A percentile compares a stretch with the other conserved stretches of the same genome.
Evolutionary conservation across 345 rosid genomes (phyloP).

Genomic region (Boechera retrofracta): DNA sequence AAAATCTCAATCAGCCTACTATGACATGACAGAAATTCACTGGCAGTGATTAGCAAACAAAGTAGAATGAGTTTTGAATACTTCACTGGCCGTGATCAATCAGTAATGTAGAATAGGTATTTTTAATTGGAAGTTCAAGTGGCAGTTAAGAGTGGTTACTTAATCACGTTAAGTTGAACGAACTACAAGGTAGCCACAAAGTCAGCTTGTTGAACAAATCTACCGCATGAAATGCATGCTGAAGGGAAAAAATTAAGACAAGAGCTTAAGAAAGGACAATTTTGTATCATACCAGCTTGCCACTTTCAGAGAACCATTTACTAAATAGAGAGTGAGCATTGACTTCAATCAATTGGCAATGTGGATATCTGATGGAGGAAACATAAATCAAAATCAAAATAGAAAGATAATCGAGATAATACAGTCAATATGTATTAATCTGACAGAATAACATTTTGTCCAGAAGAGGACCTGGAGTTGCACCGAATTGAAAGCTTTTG

Average conservation of each 20-base stretch:
- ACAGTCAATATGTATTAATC: not conserved
- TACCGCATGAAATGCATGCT: conserved; percentile 12
- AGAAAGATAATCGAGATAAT: not conserved
- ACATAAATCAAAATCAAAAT: conserved; percentile 26
- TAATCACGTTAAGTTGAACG: conserved; percentile 2
- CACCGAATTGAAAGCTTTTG: conserved; percentile 90
- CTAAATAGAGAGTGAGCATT: conserved; percentile 99
- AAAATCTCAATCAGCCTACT: conserved; percentile 11
- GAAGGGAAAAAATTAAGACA: conserved; percentile 27
- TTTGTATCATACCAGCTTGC: conserved; percentile 80
- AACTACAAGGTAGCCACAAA: conserved; percentile 30
- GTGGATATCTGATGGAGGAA: conserved; percentile 72
- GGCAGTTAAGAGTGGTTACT: conserved; percentile 7
- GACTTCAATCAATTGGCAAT: conserved; percentile 93
- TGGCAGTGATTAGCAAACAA: not conserved
- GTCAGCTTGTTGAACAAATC: conserved; percentile 1
- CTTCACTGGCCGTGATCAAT: not conserved
- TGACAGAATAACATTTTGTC: not conserved
- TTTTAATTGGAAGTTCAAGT: not conserved
- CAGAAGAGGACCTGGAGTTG: conserved; percentile 67
- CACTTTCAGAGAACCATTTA: conserved; percentile 99
- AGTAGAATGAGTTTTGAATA: not conserved
- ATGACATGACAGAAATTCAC: not conserved
- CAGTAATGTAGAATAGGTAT: not conserved
- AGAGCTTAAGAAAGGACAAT: conserved; percentile 2